These are phyloP conservation scores for Mycena crocata DNA, from an alignment of 768 basidiomycete species.

Conservation along the genomic window DNA sequence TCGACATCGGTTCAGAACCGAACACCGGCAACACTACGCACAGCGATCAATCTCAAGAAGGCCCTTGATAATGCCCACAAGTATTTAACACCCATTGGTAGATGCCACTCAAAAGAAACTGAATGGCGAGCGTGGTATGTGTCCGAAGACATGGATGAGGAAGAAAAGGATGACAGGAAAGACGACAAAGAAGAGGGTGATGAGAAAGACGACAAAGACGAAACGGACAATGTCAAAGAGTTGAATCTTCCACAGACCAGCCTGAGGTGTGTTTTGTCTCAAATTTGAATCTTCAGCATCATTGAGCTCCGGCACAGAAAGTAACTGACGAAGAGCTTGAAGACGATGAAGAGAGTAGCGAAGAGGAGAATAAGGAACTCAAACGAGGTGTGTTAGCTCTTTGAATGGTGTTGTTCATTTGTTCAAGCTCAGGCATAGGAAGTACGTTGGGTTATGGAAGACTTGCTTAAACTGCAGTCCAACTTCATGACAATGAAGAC, in stretches of 20 bases:
- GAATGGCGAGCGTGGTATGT: conserved; percentile 10
- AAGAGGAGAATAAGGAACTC: background rate
- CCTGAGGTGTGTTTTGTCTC: too few relatives aligned
- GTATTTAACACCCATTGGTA: conserved; percentile 19
- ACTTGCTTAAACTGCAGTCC: background rate
- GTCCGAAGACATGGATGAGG: background rate
- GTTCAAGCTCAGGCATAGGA: background rate
- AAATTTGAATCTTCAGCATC: too few relatives aligned
- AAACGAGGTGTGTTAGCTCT: background rate
- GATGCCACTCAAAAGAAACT: background rate
- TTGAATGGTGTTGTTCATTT: background rate
- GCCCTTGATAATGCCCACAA: conserved; percentile 14
- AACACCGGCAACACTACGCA: background rate
- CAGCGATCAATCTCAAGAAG: conserved; percentile 20
- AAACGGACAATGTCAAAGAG: too few relatives aligned
- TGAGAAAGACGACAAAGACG: too few relatives aligned
- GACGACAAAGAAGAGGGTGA: background rate
- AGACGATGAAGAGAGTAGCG: too few relatives aligned
- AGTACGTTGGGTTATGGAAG: background rate
- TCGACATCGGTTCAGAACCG: too few relatives aligned
- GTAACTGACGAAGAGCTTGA: too few relatives aligned
- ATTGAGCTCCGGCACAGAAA: too few relatives aligned
- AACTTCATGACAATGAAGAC: background rate
- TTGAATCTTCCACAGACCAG: too few relatives aligned
- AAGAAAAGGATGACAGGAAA: background rate